A percentile compares a stretch with the other conserved stretches of the same genome.
phyloP scores from a whole-genome alignment of 768 basidiomycete genomes.

The Serendipita sp. region DNA sequence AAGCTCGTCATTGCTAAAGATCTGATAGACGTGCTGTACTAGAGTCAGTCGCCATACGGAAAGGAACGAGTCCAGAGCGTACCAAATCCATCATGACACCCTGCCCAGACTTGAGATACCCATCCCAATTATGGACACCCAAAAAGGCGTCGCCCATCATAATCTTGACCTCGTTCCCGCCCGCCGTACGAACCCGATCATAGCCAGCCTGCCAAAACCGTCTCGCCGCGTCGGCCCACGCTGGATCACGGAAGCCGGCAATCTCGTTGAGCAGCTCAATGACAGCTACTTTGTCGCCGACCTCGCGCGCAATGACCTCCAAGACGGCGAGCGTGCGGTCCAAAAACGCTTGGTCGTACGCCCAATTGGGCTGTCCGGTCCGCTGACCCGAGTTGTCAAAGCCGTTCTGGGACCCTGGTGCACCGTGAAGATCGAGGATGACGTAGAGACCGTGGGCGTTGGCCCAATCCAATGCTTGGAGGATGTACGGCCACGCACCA shows the following conservation, averaged over 20 bases:
- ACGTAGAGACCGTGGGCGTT: constrained; percentile 44
- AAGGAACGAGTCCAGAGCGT: constrained; percentile 12
- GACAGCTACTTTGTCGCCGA: constrained; percentile 43
- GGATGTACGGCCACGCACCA: constrained; percentile 55
- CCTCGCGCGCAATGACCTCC: constrained; percentile 34
- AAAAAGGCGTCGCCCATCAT: constrained; percentile 64
- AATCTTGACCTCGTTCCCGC: constrained; percentile 33
- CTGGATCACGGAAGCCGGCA: constrained; percentile 33
- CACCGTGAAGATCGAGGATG: constrained; percentile 62
- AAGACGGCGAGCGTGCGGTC: constrained; percentile 45
- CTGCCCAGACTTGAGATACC: constrained; percentile 39
- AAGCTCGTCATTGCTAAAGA: constrained; percentile 47
- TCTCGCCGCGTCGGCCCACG: constrained; percentile 30
- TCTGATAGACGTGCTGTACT: constrained; percentile 52
- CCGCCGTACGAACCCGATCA: constrained; percentile 35
- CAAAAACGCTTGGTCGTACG: constrained; percentile 27
- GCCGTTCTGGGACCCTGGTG: constrained; percentile 31
- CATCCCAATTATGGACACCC: constrained; percentile 46
- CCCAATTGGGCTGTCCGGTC: constrained; percentile 42
- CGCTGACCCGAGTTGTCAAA: constrained; percentile 65
- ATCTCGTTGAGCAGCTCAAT: constrained; percentile 60
- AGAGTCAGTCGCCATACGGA: not conserved
- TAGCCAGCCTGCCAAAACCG: constrained; percentile 50
- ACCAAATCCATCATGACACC: constrained; percentile 56
- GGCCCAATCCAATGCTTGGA: constrained; percentile 50